These are phyloP conservation scores for Bipolaris bicolor DNA, from an alignment of 2,329 filamentous ascomycete genomes.

Conservation along the genomic window DNA sequence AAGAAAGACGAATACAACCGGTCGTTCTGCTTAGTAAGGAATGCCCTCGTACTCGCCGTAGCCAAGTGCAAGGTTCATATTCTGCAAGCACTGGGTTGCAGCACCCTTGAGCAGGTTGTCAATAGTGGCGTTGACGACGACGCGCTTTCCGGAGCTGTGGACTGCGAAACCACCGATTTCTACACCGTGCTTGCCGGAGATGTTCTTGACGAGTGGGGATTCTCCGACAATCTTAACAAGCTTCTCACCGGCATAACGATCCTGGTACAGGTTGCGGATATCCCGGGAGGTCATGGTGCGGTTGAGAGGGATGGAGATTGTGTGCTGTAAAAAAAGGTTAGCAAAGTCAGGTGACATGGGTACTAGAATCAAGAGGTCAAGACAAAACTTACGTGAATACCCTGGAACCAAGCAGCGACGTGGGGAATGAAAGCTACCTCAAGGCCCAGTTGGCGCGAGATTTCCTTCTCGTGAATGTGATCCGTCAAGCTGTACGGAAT, in stretches of 20 bases:
- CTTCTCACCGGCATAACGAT: conserved; percentile 93
- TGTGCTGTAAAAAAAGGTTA: conserved; percentile 61
- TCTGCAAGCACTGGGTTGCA: conserved; percentile 90
- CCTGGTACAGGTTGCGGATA: conserved; percentile 93
- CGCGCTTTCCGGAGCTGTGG: conserved; percentile 84
- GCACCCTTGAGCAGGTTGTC: conserved; percentile 95
- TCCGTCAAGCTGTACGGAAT: conserved; percentile 91
- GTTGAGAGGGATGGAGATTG: conserved; percentile 86
- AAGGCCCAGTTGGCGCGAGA: conserved; percentile 75
- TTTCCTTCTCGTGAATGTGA: conserved; percentile 94
- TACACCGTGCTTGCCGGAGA: conserved; percentile 82
- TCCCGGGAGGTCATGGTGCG: conserved; percentile 88
- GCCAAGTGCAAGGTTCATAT: conserved; percentile 91
- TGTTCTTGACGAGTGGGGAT: conserved; percentile 82
- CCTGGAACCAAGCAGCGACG: conserved; percentile 96
- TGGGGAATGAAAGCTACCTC: conserved; percentile 88
- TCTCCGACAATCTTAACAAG: conserved; percentile 92
- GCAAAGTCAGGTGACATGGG: background rate
- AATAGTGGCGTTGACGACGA: conserved; percentile 92
- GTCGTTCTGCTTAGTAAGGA: conserved; percentile 53
- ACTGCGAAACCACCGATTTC: conserved; percentile 98
- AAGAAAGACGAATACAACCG: background rate
- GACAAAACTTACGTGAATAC: conserved; percentile 69
- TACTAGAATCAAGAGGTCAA: too few species aligned
- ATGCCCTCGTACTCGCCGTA: conserved; percentile 91